Base-by-base conservation (phyloP, 2,329 filamentous ascomycete species). In the Ceratocystiopsis sp. region DNA sequence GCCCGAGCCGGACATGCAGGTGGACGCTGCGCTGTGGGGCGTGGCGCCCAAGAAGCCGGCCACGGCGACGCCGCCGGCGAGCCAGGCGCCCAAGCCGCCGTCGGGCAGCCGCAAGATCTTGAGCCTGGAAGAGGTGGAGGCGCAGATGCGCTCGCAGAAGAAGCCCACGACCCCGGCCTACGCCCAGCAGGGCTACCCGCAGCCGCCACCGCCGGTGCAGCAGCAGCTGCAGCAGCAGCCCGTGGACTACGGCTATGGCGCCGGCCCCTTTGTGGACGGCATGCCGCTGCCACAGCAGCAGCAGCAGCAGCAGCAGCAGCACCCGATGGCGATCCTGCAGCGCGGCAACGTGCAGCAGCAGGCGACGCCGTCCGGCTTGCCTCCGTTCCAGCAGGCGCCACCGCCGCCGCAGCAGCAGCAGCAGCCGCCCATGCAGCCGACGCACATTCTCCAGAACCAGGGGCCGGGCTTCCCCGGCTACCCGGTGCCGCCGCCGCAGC, bases 51-150 rank as follows among this genome's bases (percentile, higher is more conserved):
- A 76, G 67, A 66, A 73, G 60, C 56, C 55, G 6, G 40, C 53
- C 1, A 48, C 46, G 5, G 42, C 40, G 12, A 32, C 37, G 6
- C 19, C 41, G 53, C 51, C 64, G 50, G 52, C 61, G 51, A 54
- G 64, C 34, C 45, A 53, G 37, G 51, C 51, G 46, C 37, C 50
- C 19, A 46, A 63, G 51, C 48, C 64, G 15, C 52, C 60, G 16
- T 54, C 54, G 10, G 51, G 61, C 6, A 57, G 69, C 37, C 77
- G 78, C 54, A 95, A 87, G 65, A 80, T 95, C 63, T 79, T 98
- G 81, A 96, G 85, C 54, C 61, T 98, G 55, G 91, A 96, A 58
- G 91, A 98, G 64, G 87, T 98, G 17, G 91, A 98, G 63, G 89
- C 89, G 43, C 79, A 85, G 50, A 87, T 98, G 80, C 76, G 83